These are phyloP conservation scores for Ajuga chamaepitys DNA, from an alignment of 257 asterid genomes.

Conservation along the genomic window DNA sequence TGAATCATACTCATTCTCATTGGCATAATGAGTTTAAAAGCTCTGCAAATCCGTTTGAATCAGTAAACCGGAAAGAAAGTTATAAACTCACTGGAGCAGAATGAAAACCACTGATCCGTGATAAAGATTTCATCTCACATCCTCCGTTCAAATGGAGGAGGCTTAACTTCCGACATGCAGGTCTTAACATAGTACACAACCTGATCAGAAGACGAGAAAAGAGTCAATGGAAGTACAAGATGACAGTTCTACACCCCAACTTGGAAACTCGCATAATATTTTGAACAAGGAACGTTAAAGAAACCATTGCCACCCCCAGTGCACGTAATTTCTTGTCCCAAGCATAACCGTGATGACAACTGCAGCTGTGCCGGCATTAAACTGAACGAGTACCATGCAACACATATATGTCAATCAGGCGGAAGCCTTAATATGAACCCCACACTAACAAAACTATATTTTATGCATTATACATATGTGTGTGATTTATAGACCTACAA, in stretches of 20 bases:
- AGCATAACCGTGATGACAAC: background rate
- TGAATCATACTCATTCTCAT: background rate
- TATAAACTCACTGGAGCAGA: slow-evolving; percentile 38
- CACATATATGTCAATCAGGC: no score
- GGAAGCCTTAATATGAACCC: background rate
- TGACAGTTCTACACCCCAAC: no score
- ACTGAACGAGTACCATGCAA: background rate
- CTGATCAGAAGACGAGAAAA: slow-evolving; percentile 7
- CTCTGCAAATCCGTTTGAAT: background rate
- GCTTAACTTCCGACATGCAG: slow-evolving; percentile 31
- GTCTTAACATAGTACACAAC: slow-evolving; percentile 49
- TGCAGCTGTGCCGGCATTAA: background rate
- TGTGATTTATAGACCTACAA: no score
- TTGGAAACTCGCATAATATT: no score
- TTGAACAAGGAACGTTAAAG: background rate
- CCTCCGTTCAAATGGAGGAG: slow-evolving; percentile 23
- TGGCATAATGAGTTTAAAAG: background rate
- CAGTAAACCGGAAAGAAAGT: background rate
- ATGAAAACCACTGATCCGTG: slow-evolving; percentile 39
- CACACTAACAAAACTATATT: background rate
- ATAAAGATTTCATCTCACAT: slow-evolving; percentile 29
- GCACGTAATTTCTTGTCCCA: background rate
- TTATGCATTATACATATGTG: no score
- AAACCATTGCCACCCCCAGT: no score
- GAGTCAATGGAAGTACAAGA: background rate